Conservation (phyloP, 345 rosid species). For the Chamaenerion angustifolium region DNA sequence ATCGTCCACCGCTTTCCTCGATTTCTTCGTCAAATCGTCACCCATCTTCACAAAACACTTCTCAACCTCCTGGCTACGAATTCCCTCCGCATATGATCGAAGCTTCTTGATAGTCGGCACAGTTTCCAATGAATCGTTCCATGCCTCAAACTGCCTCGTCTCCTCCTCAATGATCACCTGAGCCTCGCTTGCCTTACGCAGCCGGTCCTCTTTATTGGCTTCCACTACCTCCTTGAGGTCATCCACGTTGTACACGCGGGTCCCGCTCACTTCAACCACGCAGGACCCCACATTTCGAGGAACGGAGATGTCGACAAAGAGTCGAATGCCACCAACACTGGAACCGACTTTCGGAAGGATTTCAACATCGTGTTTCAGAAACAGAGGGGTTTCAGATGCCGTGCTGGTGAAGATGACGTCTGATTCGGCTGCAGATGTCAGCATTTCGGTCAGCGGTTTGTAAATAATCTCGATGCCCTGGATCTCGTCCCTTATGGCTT, state of each 20-base stretch:
- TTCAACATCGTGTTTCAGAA: slow-evolving; percentile 22
- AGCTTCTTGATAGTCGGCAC: slow-evolving; percentile 44
- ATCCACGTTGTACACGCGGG: slow-evolving; percentile 30
- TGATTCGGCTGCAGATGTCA: slow-evolving; percentile 25
- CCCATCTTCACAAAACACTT: slow-evolving; percentile 39
- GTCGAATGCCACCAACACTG: slow-evolving; percentile 22
- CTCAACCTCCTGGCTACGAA: slow-evolving; percentile 28
- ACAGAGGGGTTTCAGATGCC: slow-evolving; percentile 27
- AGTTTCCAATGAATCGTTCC: slow-evolving; percentile 40
- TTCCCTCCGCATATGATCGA: slow-evolving; percentile 38
- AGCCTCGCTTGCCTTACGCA: slow-evolving; percentile 36
- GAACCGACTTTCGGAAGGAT: slow-evolving; percentile 23
- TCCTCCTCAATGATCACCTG: slow-evolving; percentile 29
- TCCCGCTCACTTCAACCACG: slow-evolving; percentile 18
- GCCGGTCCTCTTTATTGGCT: slow-evolving; percentile 38
- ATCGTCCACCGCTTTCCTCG: slow-evolving; percentile 33
- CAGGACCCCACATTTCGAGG: slow-evolving; percentile 37
- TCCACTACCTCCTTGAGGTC: slow-evolving; percentile 43
- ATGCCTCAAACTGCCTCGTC: slow-evolving; percentile 34
- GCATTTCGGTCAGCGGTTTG: slow-evolving; percentile 28
- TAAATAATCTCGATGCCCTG: slow-evolving; percentile 25
- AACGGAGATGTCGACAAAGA: slow-evolving; percentile 33
- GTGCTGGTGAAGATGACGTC: slow-evolving; percentile 37
- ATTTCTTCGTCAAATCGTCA: slow-evolving; percentile 30
- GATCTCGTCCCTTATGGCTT: slow-evolving; percentile 24